phyloP scores from a whole-genome alignment of 139 green algal genomes.

The Tetraselmis chui region DNA sequence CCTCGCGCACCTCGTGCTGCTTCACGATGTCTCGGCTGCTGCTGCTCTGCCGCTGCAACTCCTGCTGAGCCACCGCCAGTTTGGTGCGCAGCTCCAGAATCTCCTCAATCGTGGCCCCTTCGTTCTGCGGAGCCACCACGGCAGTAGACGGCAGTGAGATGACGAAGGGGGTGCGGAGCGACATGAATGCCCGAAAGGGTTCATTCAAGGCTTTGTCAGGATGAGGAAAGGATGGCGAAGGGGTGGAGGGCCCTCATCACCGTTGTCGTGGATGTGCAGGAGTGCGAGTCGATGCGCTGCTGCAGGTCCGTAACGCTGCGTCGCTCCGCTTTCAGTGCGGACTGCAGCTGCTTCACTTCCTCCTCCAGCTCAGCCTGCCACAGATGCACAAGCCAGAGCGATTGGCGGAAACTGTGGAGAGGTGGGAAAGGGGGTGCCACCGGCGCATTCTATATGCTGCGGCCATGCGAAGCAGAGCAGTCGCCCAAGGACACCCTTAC shows the following conservation, averaged over 20 bases:
- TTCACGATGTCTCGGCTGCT: constrained; percentile 3
- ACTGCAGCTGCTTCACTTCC: neutral
- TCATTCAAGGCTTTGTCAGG: no score
- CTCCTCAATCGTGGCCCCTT: constrained; percentile 7
- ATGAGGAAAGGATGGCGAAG: neutral
- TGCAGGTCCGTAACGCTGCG: neutral
- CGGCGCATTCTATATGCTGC: no score
- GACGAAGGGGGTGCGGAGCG: no score
- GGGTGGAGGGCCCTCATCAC: neutral
- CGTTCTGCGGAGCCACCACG: no score
- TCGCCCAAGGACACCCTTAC: no score
- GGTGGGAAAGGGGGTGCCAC: no score
- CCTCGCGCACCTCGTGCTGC: constrained; percentile 21
- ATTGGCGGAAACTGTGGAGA: no score
- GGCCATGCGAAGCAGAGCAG: no score
- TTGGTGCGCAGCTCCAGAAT: constrained; percentile 21
- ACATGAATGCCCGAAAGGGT: no score
- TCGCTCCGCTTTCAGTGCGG: neutral
- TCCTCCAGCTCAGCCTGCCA: neutral
- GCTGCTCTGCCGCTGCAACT: constrained; percentile 14
- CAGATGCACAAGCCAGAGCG: no score
- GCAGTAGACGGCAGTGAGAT: no score
- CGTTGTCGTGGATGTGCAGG: neutral
- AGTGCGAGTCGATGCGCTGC: neutral
- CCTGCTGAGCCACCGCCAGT: constrained; percentile 18